phyloP scores from a whole-genome alignment of 768 basidiomycete genomes.

The Tylopilus vinaceipallidus region DNA sequence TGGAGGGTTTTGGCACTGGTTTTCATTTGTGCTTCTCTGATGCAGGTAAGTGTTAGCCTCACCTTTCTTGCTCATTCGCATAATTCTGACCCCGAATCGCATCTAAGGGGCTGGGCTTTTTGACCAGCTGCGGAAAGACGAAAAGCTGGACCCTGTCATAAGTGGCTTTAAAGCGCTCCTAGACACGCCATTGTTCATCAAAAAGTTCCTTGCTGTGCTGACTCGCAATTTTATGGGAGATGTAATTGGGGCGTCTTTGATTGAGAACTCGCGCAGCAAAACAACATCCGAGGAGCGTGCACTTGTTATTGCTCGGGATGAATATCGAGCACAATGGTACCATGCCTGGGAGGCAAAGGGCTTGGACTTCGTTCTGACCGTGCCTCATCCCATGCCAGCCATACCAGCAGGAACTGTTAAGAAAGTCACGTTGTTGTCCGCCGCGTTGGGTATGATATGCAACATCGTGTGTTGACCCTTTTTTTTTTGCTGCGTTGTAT shows the following conservation, averaged over 20 bases:
- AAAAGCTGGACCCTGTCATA: slow-evolving; percentile 34
- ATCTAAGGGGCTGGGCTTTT: slow-evolving; percentile 45
- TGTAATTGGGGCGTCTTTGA: slow-evolving; percentile 28
- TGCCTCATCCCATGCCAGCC: slow-evolving; percentile 38
- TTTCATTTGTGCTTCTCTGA: slow-evolving; percentile 58
- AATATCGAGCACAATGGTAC: slow-evolving; percentile 31
- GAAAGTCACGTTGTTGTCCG: slow-evolving; percentile 34
- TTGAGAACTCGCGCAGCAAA: slow-evolving; percentile 36
- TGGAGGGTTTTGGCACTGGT: slow-evolving; percentile 49
- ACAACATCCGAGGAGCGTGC: slow-evolving; percentile 28
- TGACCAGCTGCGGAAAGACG: slow-evolving; percentile 32
- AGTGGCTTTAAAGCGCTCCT: slow-evolving; percentile 23
- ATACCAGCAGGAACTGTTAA: slow-evolving; percentile 36
- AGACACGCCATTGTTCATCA: slow-evolving; percentile 34
- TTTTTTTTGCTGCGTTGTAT: neutral
- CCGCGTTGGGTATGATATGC: slow-evolving; percentile 38
- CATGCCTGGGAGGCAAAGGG: slow-evolving; percentile 38
- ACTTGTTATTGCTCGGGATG: slow-evolving; percentile 27
- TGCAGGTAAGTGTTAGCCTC: slow-evolving; percentile 38
- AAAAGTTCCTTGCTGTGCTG: slow-evolving; percentile 43
- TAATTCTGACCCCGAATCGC: neutral
- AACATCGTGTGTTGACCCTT: slow-evolving; percentile 35
- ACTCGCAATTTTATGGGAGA: slow-evolving; percentile 29
- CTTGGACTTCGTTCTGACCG: slow-evolving; percentile 41
- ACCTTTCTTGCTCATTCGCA: neutral